These are phyloP conservation scores for Scheffersomyces ergatensis DNA, from an alignment of 805 yeast species.

Conservation along the genomic window DNA sequence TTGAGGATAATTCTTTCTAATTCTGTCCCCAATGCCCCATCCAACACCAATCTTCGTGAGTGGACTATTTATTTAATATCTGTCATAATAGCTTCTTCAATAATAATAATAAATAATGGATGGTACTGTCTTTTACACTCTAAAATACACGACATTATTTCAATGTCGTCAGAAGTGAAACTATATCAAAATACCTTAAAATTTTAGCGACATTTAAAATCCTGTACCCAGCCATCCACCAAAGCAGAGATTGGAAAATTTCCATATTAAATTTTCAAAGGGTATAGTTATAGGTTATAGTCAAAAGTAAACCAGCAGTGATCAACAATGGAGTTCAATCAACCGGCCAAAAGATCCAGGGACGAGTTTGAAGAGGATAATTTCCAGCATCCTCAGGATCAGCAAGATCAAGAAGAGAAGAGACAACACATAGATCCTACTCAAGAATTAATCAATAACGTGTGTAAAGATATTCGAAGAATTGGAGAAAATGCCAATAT, in stretches of 20 bases:
- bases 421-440: slow-evolving; percentile 40
- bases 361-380: slow-evolving; percentile 25
- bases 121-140: no score
- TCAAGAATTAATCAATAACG: slow-evolving; percentile 38
- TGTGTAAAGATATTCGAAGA: slow-evolving; percentile 43
- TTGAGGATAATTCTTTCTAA: slow-evolving; percentile 46
- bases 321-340: neutral
- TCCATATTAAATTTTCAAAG: no score
- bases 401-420: slow-evolving; percentile 15
- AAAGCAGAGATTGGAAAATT: no score
- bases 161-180: no score
- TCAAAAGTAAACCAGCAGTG: no score
- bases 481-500: slow-evolving; percentile 43
- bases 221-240: no score
- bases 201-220: no score
- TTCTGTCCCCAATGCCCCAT: slow-evolving; percentile 69
- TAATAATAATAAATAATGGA: no score
- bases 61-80: slow-evolving; percentile 2
- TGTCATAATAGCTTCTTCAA: no score
- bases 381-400: slow-evolving; percentile 4
- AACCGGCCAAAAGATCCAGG: slow-evolving; percentile 24
- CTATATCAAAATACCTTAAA: no score
- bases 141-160: no score
- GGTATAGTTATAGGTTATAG: no score
- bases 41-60: slow-evolving; percentile 23